phyloP scores from a whole-genome alignment of 805 yeast genomes.

The Pichia membranifaciens region DNA sequence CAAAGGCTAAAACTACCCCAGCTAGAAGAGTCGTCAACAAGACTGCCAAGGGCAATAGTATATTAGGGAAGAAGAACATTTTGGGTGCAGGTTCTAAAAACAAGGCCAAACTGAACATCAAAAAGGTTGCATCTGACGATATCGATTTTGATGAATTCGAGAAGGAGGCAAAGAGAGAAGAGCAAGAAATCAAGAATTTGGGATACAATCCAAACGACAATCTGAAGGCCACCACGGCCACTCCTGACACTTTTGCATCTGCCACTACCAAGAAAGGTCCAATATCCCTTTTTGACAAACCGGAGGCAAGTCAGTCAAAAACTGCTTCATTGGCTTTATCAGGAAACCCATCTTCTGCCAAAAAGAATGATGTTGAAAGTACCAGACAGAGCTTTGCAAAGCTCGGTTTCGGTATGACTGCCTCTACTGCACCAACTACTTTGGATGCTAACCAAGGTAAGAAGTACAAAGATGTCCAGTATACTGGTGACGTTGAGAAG shows the following conservation, averaged over 20 bases:
- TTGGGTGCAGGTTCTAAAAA: constrained; percentile 38
- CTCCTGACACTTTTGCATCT: constrained; percentile 17
- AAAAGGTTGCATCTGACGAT: constrained; percentile 47
- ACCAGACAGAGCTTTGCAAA: constrained; percentile 70
- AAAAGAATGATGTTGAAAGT: constrained; percentile 31
- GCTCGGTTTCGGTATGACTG: constrained; percentile 86
- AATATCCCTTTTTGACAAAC: constrained; percentile 2
- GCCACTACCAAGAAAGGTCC: constrained; percentile 16
- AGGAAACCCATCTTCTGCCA: background rate
- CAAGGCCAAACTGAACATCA: constrained; percentile 49
- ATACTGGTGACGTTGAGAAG: constrained; percentile 67
- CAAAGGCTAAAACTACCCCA: constrained; percentile 22
- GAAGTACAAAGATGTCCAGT: constrained; percentile 35
- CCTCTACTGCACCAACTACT: constrained; percentile 44
- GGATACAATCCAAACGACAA: constrained; percentile 44
- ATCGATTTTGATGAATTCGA: constrained; percentile 58
- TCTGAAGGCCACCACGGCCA: constrained; percentile 11
- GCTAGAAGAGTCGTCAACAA: constrained; percentile 32
- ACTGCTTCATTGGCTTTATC: background rate
- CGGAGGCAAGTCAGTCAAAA: background rate
- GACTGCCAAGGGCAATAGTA: constrained; percentile 11
- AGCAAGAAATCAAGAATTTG: constrained; percentile 54
- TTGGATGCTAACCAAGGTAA: constrained; percentile 15
- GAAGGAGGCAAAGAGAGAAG: constrained; percentile 77
- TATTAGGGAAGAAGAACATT: constrained; percentile 30